Conservation (phyloP, 2,329 filamentous ascomycete genomes). For the Aspergillus sojae region DNA sequence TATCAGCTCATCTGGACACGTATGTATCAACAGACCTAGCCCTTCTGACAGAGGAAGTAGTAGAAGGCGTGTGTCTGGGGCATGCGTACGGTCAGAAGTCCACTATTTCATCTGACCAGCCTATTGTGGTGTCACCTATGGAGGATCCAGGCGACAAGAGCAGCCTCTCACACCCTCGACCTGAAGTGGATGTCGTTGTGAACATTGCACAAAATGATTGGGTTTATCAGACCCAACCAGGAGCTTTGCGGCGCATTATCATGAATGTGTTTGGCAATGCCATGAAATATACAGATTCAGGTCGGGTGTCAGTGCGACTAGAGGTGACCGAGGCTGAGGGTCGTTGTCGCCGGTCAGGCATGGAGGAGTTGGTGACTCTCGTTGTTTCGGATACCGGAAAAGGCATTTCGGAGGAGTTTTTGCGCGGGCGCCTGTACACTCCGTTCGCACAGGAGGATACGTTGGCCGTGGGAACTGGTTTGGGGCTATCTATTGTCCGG, state of each 20-base stretch:
- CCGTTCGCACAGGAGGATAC: conserved; percentile 63
- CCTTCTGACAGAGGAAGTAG: conserved; percentile 55
- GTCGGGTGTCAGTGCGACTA: conserved; percentile 53
- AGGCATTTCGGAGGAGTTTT: conserved; percentile 66
- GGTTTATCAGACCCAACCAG: conserved; percentile 59
- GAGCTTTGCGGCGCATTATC: conserved; percentile 57
- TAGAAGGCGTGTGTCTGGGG: conserved; percentile 57
- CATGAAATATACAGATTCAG: conserved; percentile 62
- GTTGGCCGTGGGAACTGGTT: conserved; percentile 51
- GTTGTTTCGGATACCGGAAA: conserved; percentile 66
- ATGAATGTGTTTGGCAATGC: conserved; percentile 67
- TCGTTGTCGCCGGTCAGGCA: conserved; percentile 33
- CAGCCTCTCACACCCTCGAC: conserved; percentile 11
- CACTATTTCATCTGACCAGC: conserved; percentile 26
- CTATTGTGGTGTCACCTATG: conserved; percentile 23
- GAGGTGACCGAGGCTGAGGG: conserved; percentile 32
- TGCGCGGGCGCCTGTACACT: conserved; percentile 62
- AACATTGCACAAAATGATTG: conserved; percentile 57
- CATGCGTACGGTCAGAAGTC: conserved; percentile 45
- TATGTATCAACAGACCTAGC: conserved; percentile 46
- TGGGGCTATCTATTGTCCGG: conserved; percentile 68
- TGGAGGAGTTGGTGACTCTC: conserved; percentile 40
- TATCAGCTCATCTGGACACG: conserved; percentile 37
- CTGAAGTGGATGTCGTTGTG: conserved; percentile 52
- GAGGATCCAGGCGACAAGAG: neutral